Evolutionary conservation across 768 basidiomycete species (phyloP), one percentile per base, ranked within the genome.

Genomic region (Pisolithus albus): DNA sequence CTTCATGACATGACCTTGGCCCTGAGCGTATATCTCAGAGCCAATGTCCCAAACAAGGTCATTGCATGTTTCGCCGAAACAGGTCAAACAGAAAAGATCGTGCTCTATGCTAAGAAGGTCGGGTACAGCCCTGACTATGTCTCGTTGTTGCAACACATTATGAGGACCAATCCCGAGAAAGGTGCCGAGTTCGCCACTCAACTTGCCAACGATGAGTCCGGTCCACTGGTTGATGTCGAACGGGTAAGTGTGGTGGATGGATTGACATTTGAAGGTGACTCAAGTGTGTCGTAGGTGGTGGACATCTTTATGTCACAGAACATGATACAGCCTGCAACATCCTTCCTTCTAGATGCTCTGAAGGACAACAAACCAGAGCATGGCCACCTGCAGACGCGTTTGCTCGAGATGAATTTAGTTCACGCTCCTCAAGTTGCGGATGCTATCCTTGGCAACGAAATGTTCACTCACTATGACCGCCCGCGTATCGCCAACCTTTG

Each of bases 221-320:
- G 96, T 2, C 86, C 96, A 13, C 70, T 98, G 52, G 89, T 98
- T 40, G 95, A 99, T 61, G 72, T 98, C 52, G 95, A 98, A 67
- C 76, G 94, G 49, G 94, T 86, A 60, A 53, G 81, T 48, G 32
- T 37, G 11, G 40, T 34, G 36, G 19, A 26, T 47, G 16, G 30
- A 42, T 30, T 48, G 40, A 13, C 40, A 23, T 16, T 26, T 44
- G n/a, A 18, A 46, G 34, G 26, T 19, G 42, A 40, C 26, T 43
- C 41, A 48, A 43, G 47, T 30, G 43, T 43, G n/a, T 51, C 30
- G 43, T 28, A 88, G 84, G 89, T 97, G 50, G 93, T 97, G 54
- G 96, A 99, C 62, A 96, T 98, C 61, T 98, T 99, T 77, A 96
- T 97, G 92, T 88, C 88, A 0, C 94, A 96, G 66, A 98, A 97